Evolutionary conservation across 2,329 filamentous ascomycete species (phyloP).

Genomic region (Beauveria bassiana): DNA sequence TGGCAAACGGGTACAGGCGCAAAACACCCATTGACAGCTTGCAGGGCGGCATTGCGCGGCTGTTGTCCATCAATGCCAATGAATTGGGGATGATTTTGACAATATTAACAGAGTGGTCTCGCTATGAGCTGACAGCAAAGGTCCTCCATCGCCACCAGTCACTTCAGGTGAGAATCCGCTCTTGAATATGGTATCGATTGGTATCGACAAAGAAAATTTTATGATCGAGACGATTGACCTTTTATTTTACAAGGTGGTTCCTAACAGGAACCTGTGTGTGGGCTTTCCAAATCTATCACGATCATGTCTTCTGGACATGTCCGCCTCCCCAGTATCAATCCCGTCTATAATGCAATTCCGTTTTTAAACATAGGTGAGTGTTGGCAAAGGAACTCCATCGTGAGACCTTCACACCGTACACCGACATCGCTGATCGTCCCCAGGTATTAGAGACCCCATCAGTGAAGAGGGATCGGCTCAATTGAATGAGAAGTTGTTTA

Average conservation of each 20-base stretch:
- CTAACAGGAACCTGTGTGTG: conserved; percentile 23
- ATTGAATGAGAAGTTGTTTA: conserved; percentile 25
- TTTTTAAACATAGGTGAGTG: conserved; percentile 12
- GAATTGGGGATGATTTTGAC: background rate
- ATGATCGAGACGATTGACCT: conserved; percentile 31
- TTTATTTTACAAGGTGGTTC: conserved; percentile 37
- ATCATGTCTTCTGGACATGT: conserved; percentile 25
- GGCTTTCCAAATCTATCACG: conserved; percentile 29
- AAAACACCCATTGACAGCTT: no score
- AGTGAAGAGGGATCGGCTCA: conserved; percentile 11
- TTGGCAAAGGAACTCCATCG: conserved; percentile 2
- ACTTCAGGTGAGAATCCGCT: background rate
- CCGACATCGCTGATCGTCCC: conserved; percentile 13
- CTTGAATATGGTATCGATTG: conserved; percentile 4
- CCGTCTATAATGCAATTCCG: conserved; percentile 14
- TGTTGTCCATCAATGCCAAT: background rate
- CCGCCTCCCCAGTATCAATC: conserved; percentile 15
- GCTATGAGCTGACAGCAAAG: background rate
- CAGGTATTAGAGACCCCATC: conserved; percentile 12
- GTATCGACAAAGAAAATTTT: conserved; percentile 22
- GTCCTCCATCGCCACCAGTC: background rate
- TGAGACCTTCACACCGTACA: conserved; percentile 8
- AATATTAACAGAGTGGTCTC: background rate
- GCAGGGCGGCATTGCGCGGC: background rate
- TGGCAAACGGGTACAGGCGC: background rate